Conservation (phyloP, 1,139 yeast genomes). For the Yamadazyma buinensis region DNA sequence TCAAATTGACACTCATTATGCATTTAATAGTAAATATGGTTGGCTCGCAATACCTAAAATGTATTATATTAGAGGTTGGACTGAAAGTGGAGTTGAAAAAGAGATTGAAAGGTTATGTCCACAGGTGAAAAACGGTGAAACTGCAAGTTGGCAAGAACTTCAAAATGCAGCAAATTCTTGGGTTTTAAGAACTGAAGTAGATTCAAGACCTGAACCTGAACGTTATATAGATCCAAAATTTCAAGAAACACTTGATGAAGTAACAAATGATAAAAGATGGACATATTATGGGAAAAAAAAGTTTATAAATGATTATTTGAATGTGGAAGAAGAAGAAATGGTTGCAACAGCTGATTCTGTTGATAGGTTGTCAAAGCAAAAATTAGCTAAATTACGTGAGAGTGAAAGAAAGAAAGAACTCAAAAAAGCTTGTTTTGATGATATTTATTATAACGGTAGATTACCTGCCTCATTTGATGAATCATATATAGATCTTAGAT, state of each 20-base stretch:
- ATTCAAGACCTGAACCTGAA: background rate
- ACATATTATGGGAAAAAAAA: too few species aligned
- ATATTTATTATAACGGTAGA: conserved; percentile 7
- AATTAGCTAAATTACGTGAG: too few species aligned
- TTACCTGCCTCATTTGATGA: conserved; percentile 11
- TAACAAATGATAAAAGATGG: too few species aligned
- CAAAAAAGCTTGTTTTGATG: background rate
- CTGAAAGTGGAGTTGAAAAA: conserved; percentile 14
- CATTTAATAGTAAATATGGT: conserved; percentile 25
- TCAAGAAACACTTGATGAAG: too few species aligned
- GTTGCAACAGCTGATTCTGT: too few species aligned
- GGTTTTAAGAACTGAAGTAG: conserved; percentile 12
- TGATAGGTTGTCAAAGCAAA: too few species aligned
- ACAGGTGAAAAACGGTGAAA: conserved; percentile 5
- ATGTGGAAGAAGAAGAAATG: too few species aligned
- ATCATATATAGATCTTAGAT: conserved; percentile 20
- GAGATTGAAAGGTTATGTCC: conserved; percentile 11
- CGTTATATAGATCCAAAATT: background rate
- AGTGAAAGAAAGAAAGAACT: background rate
- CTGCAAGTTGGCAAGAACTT: conserved; percentile 8
- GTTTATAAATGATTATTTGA: too few species aligned
- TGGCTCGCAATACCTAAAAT: conserved; percentile 32
- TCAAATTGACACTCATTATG: conserved; percentile 10
- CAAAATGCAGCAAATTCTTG: conserved; percentile 25
- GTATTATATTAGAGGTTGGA: conserved; percentile 29